Evolutionary conservation across 2,329 filamentous ascomycete species (phyloP), one percentile per base, ranked within the genome.

Genomic region (Cordyceps tenuipes): DNA sequence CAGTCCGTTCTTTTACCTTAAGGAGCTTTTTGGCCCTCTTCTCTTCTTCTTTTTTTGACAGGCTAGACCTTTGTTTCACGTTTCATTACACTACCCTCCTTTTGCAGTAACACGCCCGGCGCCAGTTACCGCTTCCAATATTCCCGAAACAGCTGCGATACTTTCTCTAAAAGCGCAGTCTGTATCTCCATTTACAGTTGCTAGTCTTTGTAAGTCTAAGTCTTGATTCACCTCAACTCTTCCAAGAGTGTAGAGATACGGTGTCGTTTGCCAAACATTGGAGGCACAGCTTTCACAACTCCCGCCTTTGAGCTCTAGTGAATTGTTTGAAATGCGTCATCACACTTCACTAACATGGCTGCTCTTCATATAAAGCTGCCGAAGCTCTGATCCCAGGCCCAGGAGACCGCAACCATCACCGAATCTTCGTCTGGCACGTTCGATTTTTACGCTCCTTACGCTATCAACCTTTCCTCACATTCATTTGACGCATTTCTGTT

Each of bases 1-100:
- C 62, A 54, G n/a, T 61, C 46, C 26, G 55, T 63, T 57, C 39
- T 55, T 59, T 49, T 23, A 34, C 41, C 10, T 23, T 41, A 56
- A 55, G 57, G 51, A 57, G 19, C 43, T 39, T 15, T n/a, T 39
- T 39, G 48, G 29, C 17, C 41, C 51, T 29, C 52, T 36, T 62
- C 59, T 60, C 68, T 65, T 43, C 67, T 70, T 61, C 61, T 64
- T 65, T 60, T 23, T 23, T 4, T 23, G 23, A 63, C 67, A 64
- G 70, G 66, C 67, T 75, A 71, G 72, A 68, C 75, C 75, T 75
- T 67, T 63, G 64, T 67, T 60, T 64, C n/a, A 47, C 41, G 12
- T 9, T n/a, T 23, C 64, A 52, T 12, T n/a, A 31, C 23, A 26
- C 31, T 13, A 29, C 48, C 15, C 63, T 63, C 62, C 63, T 21